Evolutionary conservation across 495 filamentous ascomycete species (phyloP).

Genomic region (Penicillium daleae): DNA sequence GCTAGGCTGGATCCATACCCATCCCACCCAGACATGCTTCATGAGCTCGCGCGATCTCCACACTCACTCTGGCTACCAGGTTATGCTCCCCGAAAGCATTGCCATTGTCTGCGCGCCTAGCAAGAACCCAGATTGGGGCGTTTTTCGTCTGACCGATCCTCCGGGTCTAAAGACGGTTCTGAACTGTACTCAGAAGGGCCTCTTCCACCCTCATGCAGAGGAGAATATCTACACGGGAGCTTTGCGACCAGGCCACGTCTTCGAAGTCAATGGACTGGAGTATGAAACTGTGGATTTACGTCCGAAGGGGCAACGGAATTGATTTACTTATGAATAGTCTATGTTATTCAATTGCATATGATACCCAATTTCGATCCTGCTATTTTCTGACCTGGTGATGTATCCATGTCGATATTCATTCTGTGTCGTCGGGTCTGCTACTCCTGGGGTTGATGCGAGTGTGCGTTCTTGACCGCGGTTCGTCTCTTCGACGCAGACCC

Average conservation of each 20-base stretch:
- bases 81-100: slow-evolving; percentile 92
- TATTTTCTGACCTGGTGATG: not conserved
- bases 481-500: slow-evolving; percentile 27
- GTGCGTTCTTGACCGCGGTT: slow-evolving; percentile 9
- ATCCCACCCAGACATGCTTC: slow-evolving; percentile 95
- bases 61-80: slow-evolving; percentile 90
- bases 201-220: slow-evolving; percentile 83
- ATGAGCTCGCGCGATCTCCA: slow-evolving; percentile 95
- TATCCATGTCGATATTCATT: not conserved
- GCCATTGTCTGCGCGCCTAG: slow-evolving; percentile 95
- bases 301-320: slow-evolving; percentile 38
- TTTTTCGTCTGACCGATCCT: slow-evolving; percentile 91
- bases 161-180: slow-evolving; percentile 82
- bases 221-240: slow-evolving; percentile 84
- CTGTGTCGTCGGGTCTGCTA: not conserved
- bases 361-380: slow-evolving; percentile 21
- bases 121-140: slow-evolving; percentile 81
- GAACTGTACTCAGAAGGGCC: slow-evolving; percentile 69
- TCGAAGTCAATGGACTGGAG: slow-evolving; percentile 71
- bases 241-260: slow-evolving; percentile 80
- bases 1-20: slow-evolving; percentile 97
- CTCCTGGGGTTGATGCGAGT: slow-evolving; percentile 10
- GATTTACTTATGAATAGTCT: slow-evolving; percentile 8
- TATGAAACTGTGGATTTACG: slow-evolving; percentile 83
- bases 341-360: slow-evolving; percentile 23